Evolutionary conservation across 257 asterid genomes (phyloP).

Genomic region (Nicotiana benthamiana): DNA sequence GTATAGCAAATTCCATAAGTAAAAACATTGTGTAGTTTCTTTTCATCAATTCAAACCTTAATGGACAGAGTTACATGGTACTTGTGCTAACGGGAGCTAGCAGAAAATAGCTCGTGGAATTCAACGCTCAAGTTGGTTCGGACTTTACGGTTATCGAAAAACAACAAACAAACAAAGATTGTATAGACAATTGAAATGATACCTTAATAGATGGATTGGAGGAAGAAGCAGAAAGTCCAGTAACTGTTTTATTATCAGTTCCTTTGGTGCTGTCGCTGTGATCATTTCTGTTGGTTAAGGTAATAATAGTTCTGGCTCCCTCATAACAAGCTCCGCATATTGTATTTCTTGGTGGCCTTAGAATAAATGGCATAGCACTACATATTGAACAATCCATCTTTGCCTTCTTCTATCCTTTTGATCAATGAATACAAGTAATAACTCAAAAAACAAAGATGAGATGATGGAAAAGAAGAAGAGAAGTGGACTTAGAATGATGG

Average conservation of each 20-base stretch:
- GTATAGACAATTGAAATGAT: neutral
- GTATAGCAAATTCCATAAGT: neutral
- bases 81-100: rapidly evolving
- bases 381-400: slow-evolving; percentile 87
- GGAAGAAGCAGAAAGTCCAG: slow-evolving; percentile 27
- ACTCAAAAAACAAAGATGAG: neutral
- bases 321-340: slow-evolving; percentile 85
- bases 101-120: no score
- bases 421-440: neutral
- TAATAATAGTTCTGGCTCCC: slow-evolving; percentile 67
- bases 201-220: slow-evolving; percentile 9
- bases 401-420: neutral
- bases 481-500: neutral
- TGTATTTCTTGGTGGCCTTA: slow-evolving; percentile 82
- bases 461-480: neutral
- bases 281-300: slow-evolving; percentile 53
- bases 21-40: no score
- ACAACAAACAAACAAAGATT: neutral
- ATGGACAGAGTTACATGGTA: no score
- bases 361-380: slow-evolving; percentile 69
- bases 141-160: no score
- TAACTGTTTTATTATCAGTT: slow-evolving; percentile 28
- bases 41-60: no score
- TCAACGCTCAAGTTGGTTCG: no score
- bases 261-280: slow-evolving; percentile 39